Base-by-base conservation (phyloP, 805 yeast genomes). In the Ogataea corticis region DNA sequence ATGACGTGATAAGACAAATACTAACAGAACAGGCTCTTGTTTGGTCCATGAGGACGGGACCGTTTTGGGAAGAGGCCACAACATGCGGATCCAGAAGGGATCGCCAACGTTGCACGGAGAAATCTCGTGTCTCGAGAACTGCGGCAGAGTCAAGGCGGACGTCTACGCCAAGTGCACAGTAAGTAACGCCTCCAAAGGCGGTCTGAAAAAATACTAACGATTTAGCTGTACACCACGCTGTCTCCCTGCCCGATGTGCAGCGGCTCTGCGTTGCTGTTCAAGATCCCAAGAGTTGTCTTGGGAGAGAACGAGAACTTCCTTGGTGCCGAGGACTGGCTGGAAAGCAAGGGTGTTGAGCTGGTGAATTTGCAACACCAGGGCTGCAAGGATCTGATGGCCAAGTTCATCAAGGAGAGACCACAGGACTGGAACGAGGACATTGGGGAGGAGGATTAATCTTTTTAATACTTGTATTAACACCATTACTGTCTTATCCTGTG, bases 171-270 rank as follows among this genome's bases (percentile, higher is more conserved):
- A 83, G 51, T 85, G 96, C 56, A 94, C 98, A 17, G 66, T 62
- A 46, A 54, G 66, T 59, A 7, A 13, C 14, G 10, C n/a, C n/a
- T n/a, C n/a, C n/a, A n/a, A n/a, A n/a, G n/a, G n/a, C n/a, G n/a
- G n/a, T n/a, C n/a, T n/a, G n/a, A n/a, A n/a, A n/a, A n/a, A 10
- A 28, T 39, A 47, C 55, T 51, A 45, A 51, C 50, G 11, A 15
- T 2, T 5, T 31, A 42, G 63, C 77, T 89, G 78, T 92, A 90
- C 69, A 90, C 97, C 25, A 87, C 97, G 0, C 71, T 92, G 54
- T 87, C 96, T 7, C 97, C 98, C 3, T 92, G 98, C 65, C 77
- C 83, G 55, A 92, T 92, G 97, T 92, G 98, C 65, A 80, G 94
- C 4, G 98, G 98, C 16, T 96, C 97, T 5, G 86, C 92, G 52